Evolutionary conservation across 225 moss, liverwort and hornwort species (phyloP), one percentile per base, ranked within the genome.

Genomic region (Straminergon stramineum): DNA sequence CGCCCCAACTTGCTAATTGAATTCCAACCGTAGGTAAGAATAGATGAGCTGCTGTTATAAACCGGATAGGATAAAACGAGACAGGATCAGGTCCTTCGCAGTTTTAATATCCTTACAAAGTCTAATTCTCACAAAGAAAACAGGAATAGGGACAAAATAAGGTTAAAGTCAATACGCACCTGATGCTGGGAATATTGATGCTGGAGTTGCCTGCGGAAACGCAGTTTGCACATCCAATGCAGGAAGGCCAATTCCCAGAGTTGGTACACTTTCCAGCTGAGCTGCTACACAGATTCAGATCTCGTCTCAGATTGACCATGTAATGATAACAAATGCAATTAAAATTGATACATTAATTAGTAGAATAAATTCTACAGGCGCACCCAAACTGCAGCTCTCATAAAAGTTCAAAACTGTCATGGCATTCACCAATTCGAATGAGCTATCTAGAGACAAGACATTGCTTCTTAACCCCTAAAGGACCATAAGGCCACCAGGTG

Each of bases 161-260:
- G 20, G 6, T 51, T 35, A 51, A 51, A 53, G 20, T 60, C 75
- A 53, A 34, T 65, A 43, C 41, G 30, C 86, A 99, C 99, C 96
- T 62, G 96, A 92, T 67, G 92, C 89, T 52, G 99, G 97, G 37
- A 99, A 99, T 56, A 91, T 93, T 85, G 96, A 95, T 84, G 99
- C 97, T 45, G 99, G 96, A 81, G 97, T 99, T 56, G 97, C 97
- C 76, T 97, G 97, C 79, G 96, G 97, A 86, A 99, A 99, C 31
- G 97, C 99, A 45, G 91, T 91, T 86, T 91, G 92, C 60, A 99
- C 84, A 62, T 95, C 97, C 85, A 99, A 91, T 39, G 97, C 92
- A 62, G 99, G 96, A 83, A 92, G 93, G 17, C 97, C 99, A 82
- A 96, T 92, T 79, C 93, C 94, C 74, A 95, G 90, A 79, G 97